phyloP scores from a whole-genome alignment of 345 rosid genomes.

The Citrus mangshanensis region DNA sequence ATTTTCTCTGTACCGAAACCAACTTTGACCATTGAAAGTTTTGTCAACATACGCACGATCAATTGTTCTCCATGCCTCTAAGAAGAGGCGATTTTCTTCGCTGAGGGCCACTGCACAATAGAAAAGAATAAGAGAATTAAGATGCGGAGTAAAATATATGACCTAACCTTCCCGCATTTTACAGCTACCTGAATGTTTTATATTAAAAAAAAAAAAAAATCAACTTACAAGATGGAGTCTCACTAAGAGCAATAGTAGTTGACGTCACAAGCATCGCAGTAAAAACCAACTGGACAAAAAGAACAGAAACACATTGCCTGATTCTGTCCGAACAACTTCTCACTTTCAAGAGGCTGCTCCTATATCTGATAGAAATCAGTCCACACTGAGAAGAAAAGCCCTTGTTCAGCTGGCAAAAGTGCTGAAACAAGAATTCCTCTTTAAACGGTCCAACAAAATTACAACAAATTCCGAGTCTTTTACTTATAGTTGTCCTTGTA shows the following conservation, averaged over 20 bases:
- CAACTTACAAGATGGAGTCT: slow-evolving; percentile 61
- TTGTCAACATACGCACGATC: slow-evolving; percentile 92
- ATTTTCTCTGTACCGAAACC: slow-evolving; percentile 95
- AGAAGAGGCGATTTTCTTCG: slow-evolving; percentile 82
- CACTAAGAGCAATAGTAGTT: slow-evolving; percentile 50
- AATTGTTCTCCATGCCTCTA: slow-evolving; percentile 97
- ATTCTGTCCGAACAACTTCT: slow-evolving; percentile 30
- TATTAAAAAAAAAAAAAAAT: neutral
- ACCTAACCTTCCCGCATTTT: neutral
- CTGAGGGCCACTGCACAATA: slow-evolving; percentile 59
- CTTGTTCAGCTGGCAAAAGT: slow-evolving; percentile 3
- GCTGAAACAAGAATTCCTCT: slow-evolving; percentile 6
- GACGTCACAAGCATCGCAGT: slow-evolving; percentile 55
- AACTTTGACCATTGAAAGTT: slow-evolving; percentile 90
- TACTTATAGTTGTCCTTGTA: slow-evolving; percentile 2
- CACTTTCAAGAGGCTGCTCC: slow-evolving; percentile 14
- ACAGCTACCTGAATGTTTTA: slow-evolving; percentile 5
- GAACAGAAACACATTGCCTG: slow-evolving; percentile 37
- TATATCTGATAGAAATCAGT: slow-evolving; percentile 23
- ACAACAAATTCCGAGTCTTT: slow-evolving; percentile 19
- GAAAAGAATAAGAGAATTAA: slow-evolving; percentile 9
- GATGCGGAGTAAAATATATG: neutral
- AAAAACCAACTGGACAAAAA: slow-evolving; percentile 43
- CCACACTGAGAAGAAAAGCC: slow-evolving; percentile 16
- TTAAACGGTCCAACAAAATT: slow-evolving; percentile 1